Conservation (phyloP, 768 basidiomycete species). For the Kwoniella sp. region DNA sequence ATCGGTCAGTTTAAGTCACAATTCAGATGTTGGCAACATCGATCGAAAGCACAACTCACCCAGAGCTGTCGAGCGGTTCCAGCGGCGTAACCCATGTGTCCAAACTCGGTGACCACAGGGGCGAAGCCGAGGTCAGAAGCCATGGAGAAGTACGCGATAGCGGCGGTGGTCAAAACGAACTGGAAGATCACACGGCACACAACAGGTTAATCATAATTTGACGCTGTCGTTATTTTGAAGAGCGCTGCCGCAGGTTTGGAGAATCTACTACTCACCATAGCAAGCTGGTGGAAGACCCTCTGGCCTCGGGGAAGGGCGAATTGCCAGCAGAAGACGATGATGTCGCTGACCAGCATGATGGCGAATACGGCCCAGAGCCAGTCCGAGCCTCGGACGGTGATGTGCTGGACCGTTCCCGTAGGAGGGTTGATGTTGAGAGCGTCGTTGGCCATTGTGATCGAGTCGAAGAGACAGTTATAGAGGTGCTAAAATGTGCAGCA, state of each 20-base stretch:
- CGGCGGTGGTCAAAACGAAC: slow-evolving; percentile 60
- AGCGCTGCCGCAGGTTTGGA: too few relatives aligned
- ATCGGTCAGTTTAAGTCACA: not conserved
- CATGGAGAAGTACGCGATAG: slow-evolving; percentile 63
- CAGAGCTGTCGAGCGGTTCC: slow-evolving; percentile 54
- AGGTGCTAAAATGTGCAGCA: too few relatives aligned
- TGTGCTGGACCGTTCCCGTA: slow-evolving; percentile 39
- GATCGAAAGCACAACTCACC: slow-evolving; percentile 45
- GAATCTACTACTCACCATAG: slow-evolving; percentile 43
- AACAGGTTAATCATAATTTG: not conserved
- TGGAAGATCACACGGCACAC: not conserved
- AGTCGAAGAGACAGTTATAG: too few relatives aligned
- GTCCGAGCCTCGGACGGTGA: slow-evolving; percentile 61
- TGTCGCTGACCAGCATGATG: slow-evolving; percentile 60
- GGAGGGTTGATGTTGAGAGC: slow-evolving; percentile 49
- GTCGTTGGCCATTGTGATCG: slow-evolving; percentile 43
- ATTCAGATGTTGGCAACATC: not conserved
- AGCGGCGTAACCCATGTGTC: slow-evolving; percentile 58
- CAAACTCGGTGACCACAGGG: slow-evolving; percentile 60
- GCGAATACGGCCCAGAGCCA: slow-evolving; percentile 65
- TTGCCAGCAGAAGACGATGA: slow-evolving; percentile 58
- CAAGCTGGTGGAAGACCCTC: slow-evolving; percentile 63
- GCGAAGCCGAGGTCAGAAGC: slow-evolving; percentile 64
- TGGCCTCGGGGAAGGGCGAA: slow-evolving; percentile 58
- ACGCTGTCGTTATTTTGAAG: not conserved